phyloP scores from a whole-genome alignment of 768 basidiomycete species.

The Rhodotorula sphaerocarpa region DNA sequence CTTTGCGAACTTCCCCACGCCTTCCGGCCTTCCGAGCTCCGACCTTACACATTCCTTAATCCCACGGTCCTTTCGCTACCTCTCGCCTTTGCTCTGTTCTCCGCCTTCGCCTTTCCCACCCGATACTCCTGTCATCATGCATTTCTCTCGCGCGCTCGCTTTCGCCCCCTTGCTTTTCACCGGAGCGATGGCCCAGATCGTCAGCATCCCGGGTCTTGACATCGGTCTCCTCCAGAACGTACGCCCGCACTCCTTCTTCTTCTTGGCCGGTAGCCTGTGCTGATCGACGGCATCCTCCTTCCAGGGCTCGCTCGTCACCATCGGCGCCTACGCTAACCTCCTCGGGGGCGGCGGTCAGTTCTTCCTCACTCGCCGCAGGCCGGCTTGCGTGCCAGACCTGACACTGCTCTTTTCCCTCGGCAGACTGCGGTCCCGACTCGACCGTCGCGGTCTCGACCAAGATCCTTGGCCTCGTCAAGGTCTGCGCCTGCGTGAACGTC shows the following conservation, averaged over 20 bases:
- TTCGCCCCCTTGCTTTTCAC: background rate
- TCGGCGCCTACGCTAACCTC: conserved; percentile 2
- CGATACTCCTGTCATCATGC: background rate
- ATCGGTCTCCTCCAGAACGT: conserved; percentile 13
- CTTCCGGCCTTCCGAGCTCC: background rate
- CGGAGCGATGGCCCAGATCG: conserved; percentile 3
- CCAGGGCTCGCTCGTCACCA: conserved; percentile 13
- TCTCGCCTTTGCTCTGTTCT: no score
- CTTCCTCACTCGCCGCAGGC: background rate
- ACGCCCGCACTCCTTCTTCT: no score
- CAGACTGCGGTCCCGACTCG: background rate
- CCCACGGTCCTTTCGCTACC: no score
- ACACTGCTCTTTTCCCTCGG: background rate
- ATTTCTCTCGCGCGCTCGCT: background rate
- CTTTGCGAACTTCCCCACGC: no score
- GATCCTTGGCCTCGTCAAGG: conserved; percentile 1
- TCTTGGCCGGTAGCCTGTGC: background rate
- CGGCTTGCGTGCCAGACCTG: background rate
- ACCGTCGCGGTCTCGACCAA: conserved; percentile 4
- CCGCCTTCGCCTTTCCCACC: no score
- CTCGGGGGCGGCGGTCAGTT: conserved; percentile 1
- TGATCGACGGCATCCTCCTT: no score
- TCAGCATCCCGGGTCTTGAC: conserved; percentile 14
- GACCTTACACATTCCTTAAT: no score
- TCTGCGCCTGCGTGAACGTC: conserved; percentile 23